Evolutionary conservation across 78 protist genomes (phyloP).

Genomic region (Abeoforma whisleri): DNA sequence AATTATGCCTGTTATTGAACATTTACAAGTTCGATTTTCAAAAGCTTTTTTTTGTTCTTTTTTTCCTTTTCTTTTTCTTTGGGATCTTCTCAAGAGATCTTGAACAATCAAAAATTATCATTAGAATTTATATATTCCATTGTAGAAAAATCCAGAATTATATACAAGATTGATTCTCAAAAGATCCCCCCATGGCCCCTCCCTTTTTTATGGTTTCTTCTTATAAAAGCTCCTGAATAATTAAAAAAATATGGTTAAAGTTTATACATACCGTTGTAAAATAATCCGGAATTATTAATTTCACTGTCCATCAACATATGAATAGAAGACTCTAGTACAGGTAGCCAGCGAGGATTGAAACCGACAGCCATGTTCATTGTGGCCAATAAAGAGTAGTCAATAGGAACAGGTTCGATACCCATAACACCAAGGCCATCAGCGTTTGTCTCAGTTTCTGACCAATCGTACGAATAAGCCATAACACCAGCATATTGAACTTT

Average conservation of each 20-base stretch:
- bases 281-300: conserved; percentile 6
- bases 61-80: too few relatives aligned
- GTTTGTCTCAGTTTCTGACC: conserved; percentile 19
- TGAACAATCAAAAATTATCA: too few relatives aligned
- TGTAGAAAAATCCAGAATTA: too few relatives aligned
- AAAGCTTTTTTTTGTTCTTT: too few relatives aligned
- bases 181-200: too few relatives aligned
- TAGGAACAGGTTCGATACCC: conserved; percentile 26
- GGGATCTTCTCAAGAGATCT: too few relatives aligned
- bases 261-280: conserved; percentile 8
- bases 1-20: too few relatives aligned
- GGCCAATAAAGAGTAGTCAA: conserved; percentile 29
- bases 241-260: background rate
- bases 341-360: conserved; percentile 20
- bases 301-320: conserved; percentile 23
- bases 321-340: conserved; percentile 2
- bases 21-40: too few relatives aligned
- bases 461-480: conserved; percentile 24
- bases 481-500: background rate
- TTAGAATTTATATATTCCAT: too few relatives aligned
- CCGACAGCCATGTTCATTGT: conserved; percentile 12
- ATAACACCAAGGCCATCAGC: conserved; percentile 16
- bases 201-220: too few relatives aligned
- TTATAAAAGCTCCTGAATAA: background rate
- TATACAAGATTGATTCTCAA: too few relatives aligned